Conservation (phyloP, 1,284 basidiomycete species). For the Ustilago curta region DNA sequence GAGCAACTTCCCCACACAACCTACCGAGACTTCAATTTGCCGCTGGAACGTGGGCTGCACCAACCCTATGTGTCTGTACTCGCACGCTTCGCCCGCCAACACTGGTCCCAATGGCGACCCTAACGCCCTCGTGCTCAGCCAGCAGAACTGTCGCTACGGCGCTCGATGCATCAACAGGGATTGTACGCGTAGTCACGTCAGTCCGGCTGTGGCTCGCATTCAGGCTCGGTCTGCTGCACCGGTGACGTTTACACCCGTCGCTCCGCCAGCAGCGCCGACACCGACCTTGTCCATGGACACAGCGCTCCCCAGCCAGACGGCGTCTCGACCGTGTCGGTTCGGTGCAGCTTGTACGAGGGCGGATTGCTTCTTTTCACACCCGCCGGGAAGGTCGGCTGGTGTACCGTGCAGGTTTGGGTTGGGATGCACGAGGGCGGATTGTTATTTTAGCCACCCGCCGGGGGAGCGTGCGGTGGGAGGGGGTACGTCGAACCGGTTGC, state of each 20-base stretch:
- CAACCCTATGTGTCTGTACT: constrained; percentile 63
- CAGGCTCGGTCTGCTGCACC: constrained; percentile 1
- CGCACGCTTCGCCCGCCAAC: constrained; percentile 62
- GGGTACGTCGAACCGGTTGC: constrained; percentile 16
- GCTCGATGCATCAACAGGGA: constrained; percentile 58
- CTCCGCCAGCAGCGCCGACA: constrained; percentile 4
- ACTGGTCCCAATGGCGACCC: constrained; percentile 48
- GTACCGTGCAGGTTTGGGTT: constrained; percentile 45
- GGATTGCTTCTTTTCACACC: constrained; percentile 59
- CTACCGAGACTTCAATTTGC: constrained; percentile 56
- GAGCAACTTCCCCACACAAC: constrained; percentile 52
- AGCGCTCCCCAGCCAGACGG: constrained; percentile 12
- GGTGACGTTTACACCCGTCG: background rate
- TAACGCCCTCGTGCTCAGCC: constrained; percentile 60
- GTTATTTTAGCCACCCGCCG: constrained; percentile 43
- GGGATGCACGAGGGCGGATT: constrained; percentile 40
- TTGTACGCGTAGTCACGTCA: constrained; percentile 63
- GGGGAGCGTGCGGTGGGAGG: constrained; percentile 14
- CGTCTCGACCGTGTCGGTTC: constrained; percentile 48
- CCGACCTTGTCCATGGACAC: constrained; percentile 21
- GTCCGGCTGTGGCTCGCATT: constrained; percentile 47
- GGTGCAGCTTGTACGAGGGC: constrained; percentile 47
- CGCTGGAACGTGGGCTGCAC: constrained; percentile 63
- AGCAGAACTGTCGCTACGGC: constrained; percentile 58
- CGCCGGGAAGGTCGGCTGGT: constrained; percentile 7